Percentiles rank a stretch among this genome's conserved stretches.
Evolutionary conservation across 352 stramenopile species (phyloP).

Genomic region (Detonula confervacea): DNA sequence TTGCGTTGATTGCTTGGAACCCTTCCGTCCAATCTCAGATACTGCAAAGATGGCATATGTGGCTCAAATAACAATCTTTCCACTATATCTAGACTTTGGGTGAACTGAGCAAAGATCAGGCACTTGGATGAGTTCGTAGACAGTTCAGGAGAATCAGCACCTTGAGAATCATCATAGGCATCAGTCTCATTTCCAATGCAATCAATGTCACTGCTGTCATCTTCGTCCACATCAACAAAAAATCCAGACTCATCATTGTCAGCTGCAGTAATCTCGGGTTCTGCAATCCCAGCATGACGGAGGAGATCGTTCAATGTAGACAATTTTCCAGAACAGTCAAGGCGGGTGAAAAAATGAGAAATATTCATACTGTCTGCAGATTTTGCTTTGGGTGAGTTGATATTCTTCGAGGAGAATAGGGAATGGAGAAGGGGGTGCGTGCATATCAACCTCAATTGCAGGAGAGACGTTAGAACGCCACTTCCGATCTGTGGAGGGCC

Average conservation of each 20-base stretch:
- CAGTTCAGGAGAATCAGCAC: constrained; percentile 11
- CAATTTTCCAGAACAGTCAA: constrained; percentile 91
- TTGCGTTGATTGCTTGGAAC: constrained; percentile 86
- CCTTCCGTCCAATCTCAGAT: constrained; percentile 92
- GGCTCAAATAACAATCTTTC: constrained; percentile 88
- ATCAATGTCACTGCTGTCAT: constrained; percentile 35
- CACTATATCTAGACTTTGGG: constrained; percentile 92
- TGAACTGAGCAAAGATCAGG: constrained; percentile 95
- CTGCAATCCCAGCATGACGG: constrained; percentile 82
- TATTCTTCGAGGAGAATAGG: constrained; percentile 33
- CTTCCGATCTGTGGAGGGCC: constrained; percentile 33
- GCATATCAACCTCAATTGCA: constrained; percentile 92
- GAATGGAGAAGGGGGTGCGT: constrained; percentile 92
- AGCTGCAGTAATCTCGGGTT: constrained; percentile 82
- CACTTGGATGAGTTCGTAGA: constrained; percentile 84
- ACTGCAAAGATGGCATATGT: constrained; percentile 85
- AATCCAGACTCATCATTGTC: constrained; percentile 75
- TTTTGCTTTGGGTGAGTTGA: neutral
- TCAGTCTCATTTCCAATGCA: constrained; percentile 13
- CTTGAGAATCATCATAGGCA: constrained; percentile 12
- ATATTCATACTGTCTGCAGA: neutral
- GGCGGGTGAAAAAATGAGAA: constrained; percentile 29
- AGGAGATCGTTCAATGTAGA: constrained; percentile 76
- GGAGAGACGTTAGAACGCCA: constrained; percentile 76
- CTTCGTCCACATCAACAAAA: constrained; percentile 48